A percentile compares a stretch with the other conserved stretches of the same genome.
Conservation (phyloP, 345 rosid species). For the Geranium brycei region DNA sequence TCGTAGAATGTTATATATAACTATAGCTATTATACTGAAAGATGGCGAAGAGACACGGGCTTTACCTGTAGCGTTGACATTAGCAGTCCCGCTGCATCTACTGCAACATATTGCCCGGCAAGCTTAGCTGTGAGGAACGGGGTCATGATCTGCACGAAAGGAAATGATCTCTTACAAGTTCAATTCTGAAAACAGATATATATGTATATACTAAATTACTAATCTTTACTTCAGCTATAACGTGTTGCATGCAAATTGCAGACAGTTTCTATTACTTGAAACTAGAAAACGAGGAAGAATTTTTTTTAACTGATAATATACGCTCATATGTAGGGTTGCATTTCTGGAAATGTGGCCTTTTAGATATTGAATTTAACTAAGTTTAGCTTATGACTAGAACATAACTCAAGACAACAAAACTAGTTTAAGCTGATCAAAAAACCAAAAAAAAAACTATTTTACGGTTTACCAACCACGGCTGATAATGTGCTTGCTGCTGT, state of each 20-base stretch:
- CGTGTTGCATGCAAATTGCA: too few relatives aligned
- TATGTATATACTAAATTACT: too few relatives aligned
- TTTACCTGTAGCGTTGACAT: constrained; percentile 66
- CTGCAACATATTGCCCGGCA: constrained; percentile 74
- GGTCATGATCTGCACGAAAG: constrained; percentile 56
- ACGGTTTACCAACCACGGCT: constrained; percentile 59
- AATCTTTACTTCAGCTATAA: too few relatives aligned
- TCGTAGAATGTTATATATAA: not conserved
- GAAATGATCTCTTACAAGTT: not conserved
- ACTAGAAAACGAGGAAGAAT: too few relatives aligned
- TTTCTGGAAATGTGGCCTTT: not conserved
- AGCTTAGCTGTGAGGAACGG: constrained; percentile 78
- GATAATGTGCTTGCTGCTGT: constrained; percentile 79
- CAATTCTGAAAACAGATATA: too few relatives aligned
- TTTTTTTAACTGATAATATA: too few relatives aligned
- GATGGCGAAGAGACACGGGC: constrained; percentile 5
- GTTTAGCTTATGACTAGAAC: not conserved
- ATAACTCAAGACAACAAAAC: constrained; percentile 1
- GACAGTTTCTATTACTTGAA: not conserved
- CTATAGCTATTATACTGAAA: not conserved
- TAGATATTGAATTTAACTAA: not conserved
- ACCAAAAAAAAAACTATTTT: too few relatives aligned
- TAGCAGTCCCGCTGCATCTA: constrained; percentile 60
- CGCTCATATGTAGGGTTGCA: too few relatives aligned
- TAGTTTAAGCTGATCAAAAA: too few relatives aligned